Base-by-base conservation (phyloP, 2,329 filamentous ascomycete species). In the Penicillium sp. region DNA sequence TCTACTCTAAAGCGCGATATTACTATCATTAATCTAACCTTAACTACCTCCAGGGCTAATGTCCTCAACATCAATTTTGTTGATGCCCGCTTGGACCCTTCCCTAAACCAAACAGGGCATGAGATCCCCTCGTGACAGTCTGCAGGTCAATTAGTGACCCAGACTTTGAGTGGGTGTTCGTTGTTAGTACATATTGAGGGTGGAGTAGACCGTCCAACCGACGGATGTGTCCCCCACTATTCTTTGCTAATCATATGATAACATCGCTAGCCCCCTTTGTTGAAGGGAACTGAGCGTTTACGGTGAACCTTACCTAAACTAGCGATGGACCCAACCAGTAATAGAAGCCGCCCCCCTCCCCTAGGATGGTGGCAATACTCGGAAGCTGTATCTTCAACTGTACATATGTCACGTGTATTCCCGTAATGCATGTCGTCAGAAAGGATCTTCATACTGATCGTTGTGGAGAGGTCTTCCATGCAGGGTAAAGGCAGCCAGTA, bases 401-500 rank as follows among this genome's bases (percentile, higher is more conserved):
- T 15, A 9, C 36, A 52, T 5, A 50, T 41, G n/a, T 45, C 41
- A 47, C 41, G 49, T 41, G 15, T 21, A 23, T 33, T 6, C 3
- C 19, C 27, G 13, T 13, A 19, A 21, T 43, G n/a, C 35, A 38
- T 13, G 17, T 33, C 25, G 13, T 42, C 8, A 6, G 8, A 21
- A 25, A 21, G 15, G 19, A 39, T 53, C 41, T 39, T 27, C 15
- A 19, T 17, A 17, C 29, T 23, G 41, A 41, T 48, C 17, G 13
- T 42, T 49, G 35, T 33, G 15, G 27, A 42, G 50, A 21, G 49
- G 31, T 36, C 29, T 36, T 51, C 29, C 6, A 53, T 57, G 55
- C 49, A 57, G 55, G 42, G 42, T n/a, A 48, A n/a, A 54, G 38
- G 23, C 50, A 54, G 27, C 25, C 51, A 48, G 12, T 39, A 45